Evolutionary conservation across 768 basidiomycete genomes (phyloP).

Genomic region (Ramaria rubella): DNA sequence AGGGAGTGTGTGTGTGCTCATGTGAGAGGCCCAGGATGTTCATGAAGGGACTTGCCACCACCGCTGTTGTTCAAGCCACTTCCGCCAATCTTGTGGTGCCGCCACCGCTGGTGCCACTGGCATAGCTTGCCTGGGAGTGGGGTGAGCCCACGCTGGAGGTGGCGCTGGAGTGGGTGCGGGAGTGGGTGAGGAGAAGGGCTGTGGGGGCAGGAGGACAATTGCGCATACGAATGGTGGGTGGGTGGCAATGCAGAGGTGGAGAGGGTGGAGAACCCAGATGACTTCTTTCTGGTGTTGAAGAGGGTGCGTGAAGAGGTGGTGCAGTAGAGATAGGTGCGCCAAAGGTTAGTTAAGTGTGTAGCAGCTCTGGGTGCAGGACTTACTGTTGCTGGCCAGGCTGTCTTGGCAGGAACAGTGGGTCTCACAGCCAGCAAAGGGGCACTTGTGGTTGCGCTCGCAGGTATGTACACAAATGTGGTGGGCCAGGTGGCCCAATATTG

Average conservation of each 20-base stretch:
- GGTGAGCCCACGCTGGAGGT: background rate
- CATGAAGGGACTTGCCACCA: background rate
- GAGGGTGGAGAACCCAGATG: slow-evolving; percentile 21
- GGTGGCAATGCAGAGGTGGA: slow-evolving; percentile 44
- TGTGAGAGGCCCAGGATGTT: slow-evolving; percentile 4
- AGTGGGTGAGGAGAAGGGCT: slow-evolving; percentile 16
- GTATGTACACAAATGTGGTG: slow-evolving; percentile 85
- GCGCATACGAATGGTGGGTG: slow-evolving; percentile 39
- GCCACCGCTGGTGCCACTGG: background rate
- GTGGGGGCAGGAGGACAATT: slow-evolving; percentile 30
- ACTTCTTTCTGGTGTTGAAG: slow-evolving; percentile 24
- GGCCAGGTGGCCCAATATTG: slow-evolving; percentile 86
- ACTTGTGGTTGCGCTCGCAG: slow-evolving; percentile 87
- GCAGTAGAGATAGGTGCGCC: slow-evolving; percentile 64
- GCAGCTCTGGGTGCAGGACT: slow-evolving; percentile 23
- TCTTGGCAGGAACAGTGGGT: slow-evolving; percentile 87
- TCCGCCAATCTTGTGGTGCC: background rate
- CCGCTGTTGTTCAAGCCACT: background rate
- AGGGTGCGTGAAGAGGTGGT: slow-evolving; percentile 50
- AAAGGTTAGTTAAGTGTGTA: background rate
- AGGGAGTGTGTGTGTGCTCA: slow-evolving; percentile 2
- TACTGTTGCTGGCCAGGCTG: slow-evolving; percentile 67
- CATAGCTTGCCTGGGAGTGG: background rate
- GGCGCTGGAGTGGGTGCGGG: slow-evolving; percentile 24
- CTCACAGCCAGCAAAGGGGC: slow-evolving; percentile 93